These are phyloP conservation scores for Oryza punctata DNA, from an alignment of 176 grass and related monocot species.

Conservation along the genomic window DNA sequence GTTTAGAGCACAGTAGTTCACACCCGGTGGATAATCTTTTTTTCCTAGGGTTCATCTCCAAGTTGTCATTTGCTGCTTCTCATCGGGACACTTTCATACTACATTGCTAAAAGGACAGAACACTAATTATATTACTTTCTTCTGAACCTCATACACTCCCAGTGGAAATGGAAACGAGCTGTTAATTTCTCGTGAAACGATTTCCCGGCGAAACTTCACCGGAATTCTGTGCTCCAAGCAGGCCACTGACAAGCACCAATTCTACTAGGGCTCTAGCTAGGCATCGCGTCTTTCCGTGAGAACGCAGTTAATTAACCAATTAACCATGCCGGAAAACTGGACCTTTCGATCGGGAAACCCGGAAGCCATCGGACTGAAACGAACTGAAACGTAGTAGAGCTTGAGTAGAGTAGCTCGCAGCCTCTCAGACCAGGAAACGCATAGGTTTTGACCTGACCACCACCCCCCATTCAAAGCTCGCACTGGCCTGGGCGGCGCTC, in stretches of 20 bases:
- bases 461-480: background rate
- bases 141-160: background rate
- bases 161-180: background rate
- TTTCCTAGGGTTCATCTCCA: background rate
- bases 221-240: background rate
- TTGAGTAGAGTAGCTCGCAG: slow-evolving; percentile 30
- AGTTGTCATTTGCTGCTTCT: too few species aligned
- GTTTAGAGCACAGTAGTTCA: background rate
- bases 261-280: background rate
- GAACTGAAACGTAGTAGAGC: background rate
- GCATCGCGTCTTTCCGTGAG: slow-evolving; percentile 26
- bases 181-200: background rate
- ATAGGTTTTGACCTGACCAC: slow-evolving; percentile 42
- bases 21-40: background rate
- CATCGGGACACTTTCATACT: too few species aligned
- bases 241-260: background rate
- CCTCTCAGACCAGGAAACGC: background rate
- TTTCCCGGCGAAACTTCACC: background rate
- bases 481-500: background rate
- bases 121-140: background rate
- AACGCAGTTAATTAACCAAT: slow-evolving; percentile 12
- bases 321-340: slow-evolving; percentile 14
- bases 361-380: background rate
- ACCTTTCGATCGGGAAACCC: slow-evolving; percentile 51
- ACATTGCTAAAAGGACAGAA: too few species aligned